Conservation (phyloP, 225 moss, liverwort and hornwort genomes). For the Ulota crispa region DNA sequence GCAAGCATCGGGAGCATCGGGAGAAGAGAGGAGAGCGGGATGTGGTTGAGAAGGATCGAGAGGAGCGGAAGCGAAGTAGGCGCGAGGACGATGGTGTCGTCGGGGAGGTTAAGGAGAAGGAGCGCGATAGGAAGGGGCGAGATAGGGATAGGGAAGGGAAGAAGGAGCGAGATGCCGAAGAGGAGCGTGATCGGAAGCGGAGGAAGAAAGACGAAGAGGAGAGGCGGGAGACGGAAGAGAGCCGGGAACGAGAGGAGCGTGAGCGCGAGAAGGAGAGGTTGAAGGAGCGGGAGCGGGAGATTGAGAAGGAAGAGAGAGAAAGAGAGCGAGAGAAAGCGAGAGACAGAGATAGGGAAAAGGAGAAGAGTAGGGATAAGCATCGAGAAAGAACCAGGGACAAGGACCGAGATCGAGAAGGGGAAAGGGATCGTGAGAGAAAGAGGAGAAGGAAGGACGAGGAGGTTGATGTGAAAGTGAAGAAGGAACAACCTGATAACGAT, state of each 20-base stretch:
- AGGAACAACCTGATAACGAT: conserved; percentile 72
- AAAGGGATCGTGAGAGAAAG: conserved; percentile 76
- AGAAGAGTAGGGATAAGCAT: conserved; percentile 49
- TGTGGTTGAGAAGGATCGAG: conserved; percentile 49
- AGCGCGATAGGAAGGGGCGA: conserved; percentile 42
- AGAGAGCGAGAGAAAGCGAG: conserved; percentile 38
- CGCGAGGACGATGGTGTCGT: conserved; percentile 35
- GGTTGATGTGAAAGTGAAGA: conserved; percentile 51
- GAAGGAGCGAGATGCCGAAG: conserved; percentile 51
- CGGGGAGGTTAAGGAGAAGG: conserved; percentile 52
- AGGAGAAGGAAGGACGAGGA: conserved; percentile 85
- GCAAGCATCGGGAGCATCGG: conserved; percentile 36
- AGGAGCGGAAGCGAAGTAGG: conserved; percentile 54
- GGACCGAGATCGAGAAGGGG: conserved; percentile 55
- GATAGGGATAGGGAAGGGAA: conserved; percentile 50
- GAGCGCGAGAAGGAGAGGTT: conserved; percentile 26
- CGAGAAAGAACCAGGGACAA: conserved; percentile 62
- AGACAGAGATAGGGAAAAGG: conserved; percentile 41
- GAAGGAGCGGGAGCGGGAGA: conserved; percentile 42
- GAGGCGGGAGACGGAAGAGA: conserved; percentile 41
- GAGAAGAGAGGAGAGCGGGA: conserved; percentile 54
- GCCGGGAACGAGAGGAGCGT: conserved; percentile 42
- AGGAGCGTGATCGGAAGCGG: conserved; percentile 63
- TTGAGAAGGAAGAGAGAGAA: conserved; percentile 55
- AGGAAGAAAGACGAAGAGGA: conserved; percentile 49